A percentile compares a stretch with the other conserved stretches of the same genome.
phyloP scores from a whole-genome alignment of 1,284 basidiomycete genomes.

The Boletellus deceptivus region DNA sequence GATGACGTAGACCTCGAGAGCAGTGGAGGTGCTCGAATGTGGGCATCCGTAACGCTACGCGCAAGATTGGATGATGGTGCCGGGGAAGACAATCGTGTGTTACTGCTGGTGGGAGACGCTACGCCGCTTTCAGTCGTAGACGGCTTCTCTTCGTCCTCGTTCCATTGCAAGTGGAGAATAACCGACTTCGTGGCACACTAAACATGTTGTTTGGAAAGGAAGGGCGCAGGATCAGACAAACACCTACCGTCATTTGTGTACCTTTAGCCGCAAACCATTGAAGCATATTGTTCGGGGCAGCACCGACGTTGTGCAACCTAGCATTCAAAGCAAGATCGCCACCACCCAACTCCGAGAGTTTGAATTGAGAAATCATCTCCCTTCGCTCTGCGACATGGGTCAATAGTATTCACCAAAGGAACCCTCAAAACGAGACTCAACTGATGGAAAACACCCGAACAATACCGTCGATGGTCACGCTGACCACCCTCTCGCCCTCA shows the following conservation, averaged over 20 bases:
- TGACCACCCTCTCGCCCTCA: conserved; percentile 77
- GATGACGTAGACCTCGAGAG: conserved; percentile 52
- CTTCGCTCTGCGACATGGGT: conserved; percentile 48
- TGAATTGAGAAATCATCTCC: conserved; percentile 92
- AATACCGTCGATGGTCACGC: conserved; percentile 90
- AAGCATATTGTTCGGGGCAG: conserved; percentile 79
- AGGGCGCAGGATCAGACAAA: neutral
- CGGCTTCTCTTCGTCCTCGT: conserved; percentile 50
- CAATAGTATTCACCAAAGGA: conserved; percentile 1
- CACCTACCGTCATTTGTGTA: conserved; percentile 80
- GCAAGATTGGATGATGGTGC: conserved; percentile 20
- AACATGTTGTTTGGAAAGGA: neutral
- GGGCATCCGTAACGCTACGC: conserved; percentile 27
- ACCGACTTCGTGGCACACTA: conserved; percentile 88
- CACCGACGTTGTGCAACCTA: conserved; percentile 71
- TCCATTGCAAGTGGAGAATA: conserved; percentile 87
- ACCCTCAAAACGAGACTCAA: conserved; percentile 36
- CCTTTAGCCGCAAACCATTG: conserved; percentile 94
- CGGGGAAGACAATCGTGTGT: conserved; percentile 27
- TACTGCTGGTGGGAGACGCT: conserved; percentile 21
- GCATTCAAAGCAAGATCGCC: conserved; percentile 61
- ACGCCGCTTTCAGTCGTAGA: conserved; percentile 17
- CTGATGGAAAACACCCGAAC: conserved; percentile 88
- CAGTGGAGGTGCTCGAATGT: conserved; percentile 36
- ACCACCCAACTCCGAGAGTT: conserved; percentile 75